Evolutionary conservation across 192 early-diverging fungal species (phyloP), one percentile per base, ranked within the genome.

Genomic region (Gigaspora rosea): DNA sequence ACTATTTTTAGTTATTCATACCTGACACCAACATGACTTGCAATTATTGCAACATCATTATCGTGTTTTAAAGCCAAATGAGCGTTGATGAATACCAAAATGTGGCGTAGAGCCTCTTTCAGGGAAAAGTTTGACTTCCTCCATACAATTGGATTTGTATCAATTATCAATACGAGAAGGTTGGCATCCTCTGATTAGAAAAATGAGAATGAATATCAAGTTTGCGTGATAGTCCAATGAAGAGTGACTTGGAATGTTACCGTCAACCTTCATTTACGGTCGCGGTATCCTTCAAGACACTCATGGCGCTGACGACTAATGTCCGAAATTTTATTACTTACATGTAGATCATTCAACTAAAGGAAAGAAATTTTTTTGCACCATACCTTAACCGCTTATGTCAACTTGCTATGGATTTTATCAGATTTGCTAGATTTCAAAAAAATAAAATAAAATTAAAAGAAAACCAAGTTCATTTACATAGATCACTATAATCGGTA

Each of bases 81-180:
- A 8, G 96, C 97, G 81, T 98, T 97, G 65, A 98, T 88, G 70
- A 97, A 96, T 9, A 95, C 86, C 33, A 96, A 72, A 48, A 93
- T 85, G 69, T 96, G 94, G 64, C 92, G 88, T 16, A 97, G 80
- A 2, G 91, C 91, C 32, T 88, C 82, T 79, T 86, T 87, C 8
- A 97, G 82, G 2, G 88, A 79, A 16, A 94, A 80, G 8, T 47
- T 27, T 11, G 49, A 83, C 62, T 82, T 80, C 11, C 85, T 84
- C 95, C 95, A 96, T 13, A 88, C 86, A 47, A 90, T 84, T 10
- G 93, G 90, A 81, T 95, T 96, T 18, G 90, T 90, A 75, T 96
- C 95, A 66, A 97, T 82, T 36, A 95, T 88, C 48, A 95, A 85
- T 9, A 94, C 93, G 59, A 97, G 88, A 32, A 96, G 78, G 61